Conservation (phyloP, 2,329 filamentous ascomycete genomes). For the Lachnellula suecica region DNA sequence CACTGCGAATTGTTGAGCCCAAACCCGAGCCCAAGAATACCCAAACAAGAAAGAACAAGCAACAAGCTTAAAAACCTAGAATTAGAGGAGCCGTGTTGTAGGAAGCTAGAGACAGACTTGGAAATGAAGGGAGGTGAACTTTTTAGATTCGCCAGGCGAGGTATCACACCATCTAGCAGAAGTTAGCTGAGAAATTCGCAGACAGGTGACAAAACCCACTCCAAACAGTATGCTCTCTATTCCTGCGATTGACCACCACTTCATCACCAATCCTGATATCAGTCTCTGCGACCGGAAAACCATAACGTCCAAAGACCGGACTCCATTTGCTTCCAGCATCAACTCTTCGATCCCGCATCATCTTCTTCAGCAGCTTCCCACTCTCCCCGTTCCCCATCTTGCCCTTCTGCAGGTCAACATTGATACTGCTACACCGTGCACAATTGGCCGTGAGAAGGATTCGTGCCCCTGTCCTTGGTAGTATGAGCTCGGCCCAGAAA, state of each 20-base stretch:
- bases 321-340: constrained; percentile 63
- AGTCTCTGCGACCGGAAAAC: constrained; percentile 47
- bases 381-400: constrained; percentile 53
- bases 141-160: constrained; percentile 1
- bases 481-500: constrained; percentile 62
- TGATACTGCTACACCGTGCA: constrained; percentile 64
- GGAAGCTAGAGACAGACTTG: not conserved
- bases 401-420: constrained; percentile 69
- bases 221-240: constrained; percentile 41
- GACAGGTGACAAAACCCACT: constrained; percentile 37
- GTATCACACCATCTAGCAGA: constrained; percentile 8
- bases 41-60: not conserved
- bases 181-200: not conserved
- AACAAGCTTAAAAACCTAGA: too few relatives aligned
- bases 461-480: constrained; percentile 34
- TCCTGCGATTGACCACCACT: constrained; percentile 41
- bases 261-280: constrained; percentile 45
- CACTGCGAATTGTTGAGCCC: too few relatives aligned
- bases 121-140: not conserved
- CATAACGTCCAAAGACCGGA: constrained; percentile 72
- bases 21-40: not conserved
- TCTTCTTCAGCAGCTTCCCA: constrained; percentile 65
- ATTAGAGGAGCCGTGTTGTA: too few relatives aligned
- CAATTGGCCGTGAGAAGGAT: constrained; percentile 68
- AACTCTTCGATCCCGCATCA: constrained; percentile 69